Percentiles rank a stretch among this genome's conserved stretches.
Evolutionary conservation across 1,284 basidiomycete species (phyloP).

Genomic region (Termitomyces sp.): DNA sequence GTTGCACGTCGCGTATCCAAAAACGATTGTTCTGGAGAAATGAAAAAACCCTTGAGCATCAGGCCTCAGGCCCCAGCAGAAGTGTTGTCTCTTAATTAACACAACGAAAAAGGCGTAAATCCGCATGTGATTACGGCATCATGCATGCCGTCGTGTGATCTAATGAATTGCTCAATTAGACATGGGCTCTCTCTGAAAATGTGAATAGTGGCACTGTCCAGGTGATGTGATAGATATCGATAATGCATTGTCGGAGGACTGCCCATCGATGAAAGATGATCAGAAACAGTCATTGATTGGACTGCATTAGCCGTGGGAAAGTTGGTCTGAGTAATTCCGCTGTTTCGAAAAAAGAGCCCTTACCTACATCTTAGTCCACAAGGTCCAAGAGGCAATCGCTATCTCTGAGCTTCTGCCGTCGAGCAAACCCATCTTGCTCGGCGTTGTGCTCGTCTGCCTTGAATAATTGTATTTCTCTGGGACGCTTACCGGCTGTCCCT

Average conservation of each 20-base stretch:
- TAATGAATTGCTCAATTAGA: background rate
- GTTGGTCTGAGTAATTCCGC: slow-evolving; percentile 14
- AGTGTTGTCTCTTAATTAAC: background rate
- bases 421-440: slow-evolving; percentile 13
- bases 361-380: background rate
- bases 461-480: slow-evolving; percentile 16
- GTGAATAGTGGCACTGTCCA: background rate
- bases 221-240: slow-evolving; percentile 11
- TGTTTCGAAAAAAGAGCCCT: slow-evolving; percentile 13
- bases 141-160: background rate
- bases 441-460: slow-evolving; percentile 8
- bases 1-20: no score
- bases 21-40: background rate
- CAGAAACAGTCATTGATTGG: slow-evolving; percentile 5
- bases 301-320: slow-evolving; percentile 16
- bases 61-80: no score
- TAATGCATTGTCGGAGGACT: background rate
- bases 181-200: background rate
- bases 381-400: background rate
- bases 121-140: background rate
- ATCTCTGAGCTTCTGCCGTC: slow-evolving; percentile 11
- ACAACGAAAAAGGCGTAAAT: background rate
- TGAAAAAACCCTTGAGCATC: no score
- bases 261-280: slow-evolving; percentile 9
- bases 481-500: slow-evolving; percentile 32